A percentile compares a stretch with the other conserved stretches of the same genome.
These are phyloP conservation scores for Saccharomycopsis sp. DNA, from an alignment of 805 yeast genomes.

Conservation along the genomic window DNA sequence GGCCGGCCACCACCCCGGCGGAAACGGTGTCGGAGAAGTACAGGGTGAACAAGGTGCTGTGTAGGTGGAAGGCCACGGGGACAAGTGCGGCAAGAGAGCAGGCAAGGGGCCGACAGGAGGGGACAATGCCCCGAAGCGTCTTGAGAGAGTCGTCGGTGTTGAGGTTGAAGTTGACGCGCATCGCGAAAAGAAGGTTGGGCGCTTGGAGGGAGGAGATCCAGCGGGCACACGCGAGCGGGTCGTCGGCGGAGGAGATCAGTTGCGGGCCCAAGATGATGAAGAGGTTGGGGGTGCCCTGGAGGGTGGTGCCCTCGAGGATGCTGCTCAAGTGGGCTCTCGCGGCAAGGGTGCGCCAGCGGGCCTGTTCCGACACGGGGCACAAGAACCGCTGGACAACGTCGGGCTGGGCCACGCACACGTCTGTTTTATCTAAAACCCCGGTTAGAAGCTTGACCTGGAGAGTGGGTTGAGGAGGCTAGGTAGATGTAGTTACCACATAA, in stretches of 20 bases:
- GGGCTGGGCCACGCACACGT: no score
- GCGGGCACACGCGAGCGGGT: no score
- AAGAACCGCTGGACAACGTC: no score
- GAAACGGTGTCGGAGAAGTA: slow-evolving; percentile 40
- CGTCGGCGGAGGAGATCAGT: background rate
- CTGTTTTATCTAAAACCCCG: no score
- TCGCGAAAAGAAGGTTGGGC: slow-evolving; percentile 15
- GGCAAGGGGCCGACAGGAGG: slow-evolving; percentile 32
- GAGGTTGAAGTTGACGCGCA: slow-evolving; percentile 32
- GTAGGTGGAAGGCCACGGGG: slow-evolving; percentile 38
- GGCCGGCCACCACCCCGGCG: slow-evolving; percentile 35
- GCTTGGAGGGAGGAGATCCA: no score
- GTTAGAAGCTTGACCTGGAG: no score
- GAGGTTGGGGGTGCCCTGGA: background rate
- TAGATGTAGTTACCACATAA: background rate
- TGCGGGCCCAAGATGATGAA: background rate
- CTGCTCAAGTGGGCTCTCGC: no score
- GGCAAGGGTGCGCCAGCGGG: no score
- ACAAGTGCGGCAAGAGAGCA: slow-evolving; percentile 34
- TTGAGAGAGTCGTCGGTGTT: slow-evolving; percentile 24
- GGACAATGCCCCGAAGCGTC: slow-evolving; percentile 33
- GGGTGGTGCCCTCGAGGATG: background rate
- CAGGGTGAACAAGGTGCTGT: slow-evolving; percentile 44
- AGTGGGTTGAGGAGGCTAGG: background rate
- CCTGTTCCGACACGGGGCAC: no score